Base-by-base conservation (phyloP, 768 basidiomycete species). In the button mushroom (Agaricus bisporus) region DNA sequence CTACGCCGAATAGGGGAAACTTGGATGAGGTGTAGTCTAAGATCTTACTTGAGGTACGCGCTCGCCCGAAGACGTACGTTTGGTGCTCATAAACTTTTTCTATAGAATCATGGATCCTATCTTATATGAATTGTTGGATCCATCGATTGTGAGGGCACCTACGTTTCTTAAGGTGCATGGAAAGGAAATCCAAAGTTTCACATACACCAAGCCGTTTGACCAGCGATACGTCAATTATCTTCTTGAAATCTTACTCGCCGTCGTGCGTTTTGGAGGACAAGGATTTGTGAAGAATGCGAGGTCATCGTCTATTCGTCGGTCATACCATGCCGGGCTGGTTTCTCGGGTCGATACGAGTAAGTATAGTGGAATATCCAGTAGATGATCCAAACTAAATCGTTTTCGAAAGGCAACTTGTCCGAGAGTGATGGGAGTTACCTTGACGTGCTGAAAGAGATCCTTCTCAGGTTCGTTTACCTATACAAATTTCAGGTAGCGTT, bases 11-110 rank as follows among this genome's bases (percentile, higher is more conserved):
- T 89, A 29, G 91, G 90, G 12, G 95, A 98, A 67, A 93, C 93
- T 0, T 99, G 97, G 97, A 93, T 99, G 88, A 81, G 95, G 25
- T 93, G 91, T 63, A 92, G 85, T 61, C 75, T 98, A 28, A 90
- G 88, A 65, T 95, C 93, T 1, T 95, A 95, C 65, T 73, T 93
- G 54, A 82, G 95, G 93, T 94, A 67, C 35, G 73, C 45, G 18
- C 0, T 18, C 28, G 54, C 47, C 48, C 55, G 14, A 6, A 14
- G 5, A 1, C 11, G 11, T 12, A 6, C 17, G n/a, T 17, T 18
- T 4, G 28, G 26, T 4, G 3, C 14, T 18, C 22, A 41, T 32
- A 17, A 22, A 6, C 32, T 25, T 22, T 28, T 8, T 14, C 39
- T 15, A 28, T 63, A 95, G 93, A n/a, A 77, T 95, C 28, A 73